Conservation (phyloP, 495 filamentous ascomycete genomes). For the Bacidia gigantensis region DNA sequence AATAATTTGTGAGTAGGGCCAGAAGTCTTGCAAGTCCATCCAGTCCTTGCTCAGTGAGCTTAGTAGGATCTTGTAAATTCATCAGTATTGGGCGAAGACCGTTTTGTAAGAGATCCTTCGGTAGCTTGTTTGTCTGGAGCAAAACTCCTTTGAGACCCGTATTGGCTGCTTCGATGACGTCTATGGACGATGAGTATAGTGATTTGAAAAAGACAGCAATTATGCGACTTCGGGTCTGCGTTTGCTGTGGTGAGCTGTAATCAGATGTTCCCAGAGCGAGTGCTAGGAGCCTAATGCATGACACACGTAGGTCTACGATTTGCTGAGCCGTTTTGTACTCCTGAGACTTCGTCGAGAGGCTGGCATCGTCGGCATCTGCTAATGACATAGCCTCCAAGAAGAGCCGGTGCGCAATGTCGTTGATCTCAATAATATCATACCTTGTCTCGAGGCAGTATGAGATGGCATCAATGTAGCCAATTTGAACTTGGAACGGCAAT, state of each 20-base stretch:
- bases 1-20: slow-evolving; percentile 88
- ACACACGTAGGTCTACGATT: slow-evolving; percentile 83
- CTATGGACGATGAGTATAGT: slow-evolving; percentile 76
- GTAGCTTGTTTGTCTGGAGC: slow-evolving; percentile 75
- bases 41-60: slow-evolving; percentile 75
- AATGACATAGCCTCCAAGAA: slow-evolving; percentile 85
- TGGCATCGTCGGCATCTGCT: slow-evolving; percentile 86
- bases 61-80: slow-evolving; percentile 87
- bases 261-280: slow-evolving; percentile 86
- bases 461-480: slow-evolving; percentile 95
- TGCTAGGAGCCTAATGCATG: slow-evolving; percentile 83
- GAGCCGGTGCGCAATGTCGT: slow-evolving; percentile 76
- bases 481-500: slow-evolving; percentile 81
- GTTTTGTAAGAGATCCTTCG: slow-evolving; percentile 88
- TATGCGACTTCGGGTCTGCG: slow-evolving; percentile 65
- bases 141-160: slow-evolving; percentile 74
- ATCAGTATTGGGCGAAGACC: slow-evolving; percentile 88
- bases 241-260: slow-evolving; percentile 55
- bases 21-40: slow-evolving; percentile 83
- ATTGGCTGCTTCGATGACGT: slow-evolving; percentile 90
- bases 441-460: slow-evolving; percentile 82
- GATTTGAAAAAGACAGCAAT: slow-evolving; percentile 97
- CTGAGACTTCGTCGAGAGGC: slow-evolving; percentile 63
- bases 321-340: slow-evolving; percentile 85
- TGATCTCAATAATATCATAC: slow-evolving; percentile 74